These are phyloP conservation scores for Paxillus involutus DNA, from an alignment of 768 basidiomycete species.

Conservation along the genomic window DNA sequence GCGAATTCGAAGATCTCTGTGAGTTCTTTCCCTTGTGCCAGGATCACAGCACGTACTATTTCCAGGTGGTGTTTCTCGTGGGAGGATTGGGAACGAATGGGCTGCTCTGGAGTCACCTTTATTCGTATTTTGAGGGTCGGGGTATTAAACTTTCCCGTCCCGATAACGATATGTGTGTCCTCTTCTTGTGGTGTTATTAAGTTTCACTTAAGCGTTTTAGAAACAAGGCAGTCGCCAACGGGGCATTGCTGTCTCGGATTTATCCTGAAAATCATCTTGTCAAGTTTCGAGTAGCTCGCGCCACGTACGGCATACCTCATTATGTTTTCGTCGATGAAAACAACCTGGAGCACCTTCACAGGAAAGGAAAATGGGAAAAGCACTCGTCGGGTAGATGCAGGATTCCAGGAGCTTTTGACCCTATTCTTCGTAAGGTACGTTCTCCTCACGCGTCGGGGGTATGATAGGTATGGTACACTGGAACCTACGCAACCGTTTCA, in stretches of 20 bases:
- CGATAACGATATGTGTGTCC: slow-evolving; percentile 7
- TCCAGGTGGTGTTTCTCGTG: slow-evolving; percentile 16
- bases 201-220: neutral
- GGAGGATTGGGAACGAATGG: slow-evolving; percentile 9
- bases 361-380: slow-evolving; percentile 6
- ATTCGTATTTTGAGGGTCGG: slow-evolving; percentile 6
- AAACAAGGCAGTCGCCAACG: slow-evolving; percentile 10
- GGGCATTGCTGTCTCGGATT: slow-evolving; percentile 4
- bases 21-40: neutral
- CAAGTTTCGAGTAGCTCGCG: slow-evolving; percentile 2
- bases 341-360: slow-evolving; percentile 6
- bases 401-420: slow-evolving; percentile 15
- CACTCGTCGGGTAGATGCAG: slow-evolving; percentile 5
- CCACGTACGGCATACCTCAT: slow-evolving; percentile 4
- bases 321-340: neutral
- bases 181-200: neutral
- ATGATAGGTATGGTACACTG: too few species aligned
- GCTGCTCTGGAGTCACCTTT: slow-evolving; percentile 6
- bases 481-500: too few species aligned
- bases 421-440: slow-evolving; percentile 10
- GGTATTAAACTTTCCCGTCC: slow-evolving; percentile 6
- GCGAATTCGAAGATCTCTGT: neutral
- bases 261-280: slow-evolving; percentile 1
- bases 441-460: neutral
- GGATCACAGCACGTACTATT: too few species aligned